A percentile compares a stretch with the other conserved stretches of the same genome.
phyloP scores from a whole-genome alignment of 257 asterid genomes.

The Paulownia fortunei region DNA sequence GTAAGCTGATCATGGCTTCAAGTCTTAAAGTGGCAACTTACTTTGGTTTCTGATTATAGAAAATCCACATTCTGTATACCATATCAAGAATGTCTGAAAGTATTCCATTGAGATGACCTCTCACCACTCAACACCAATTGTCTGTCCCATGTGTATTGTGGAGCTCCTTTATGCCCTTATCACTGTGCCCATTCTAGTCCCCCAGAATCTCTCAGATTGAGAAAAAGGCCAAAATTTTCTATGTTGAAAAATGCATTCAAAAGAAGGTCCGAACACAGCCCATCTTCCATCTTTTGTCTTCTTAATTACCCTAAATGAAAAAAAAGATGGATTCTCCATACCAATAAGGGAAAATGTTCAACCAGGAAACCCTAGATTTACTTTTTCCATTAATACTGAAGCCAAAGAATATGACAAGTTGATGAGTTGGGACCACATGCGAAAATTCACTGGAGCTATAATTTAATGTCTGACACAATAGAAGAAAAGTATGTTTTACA shows the following conservation, averaged over 20 bases:
- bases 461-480: conserved; percentile 32
- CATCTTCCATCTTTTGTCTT: neutral
- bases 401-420: neutral
- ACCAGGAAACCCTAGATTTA: conserved; percentile 33
- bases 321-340: conserved; percentile 31
- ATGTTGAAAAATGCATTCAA: neutral
- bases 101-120: neutral
- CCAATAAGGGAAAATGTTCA: conserved; percentile 12
- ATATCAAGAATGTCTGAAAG: conserved; percentile 30
- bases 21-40: conserved; percentile 39
- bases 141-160: conserved; percentile 46
- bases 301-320: conserved; percentile 18
- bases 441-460: conserved; percentile 21
- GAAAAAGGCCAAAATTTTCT: neutral
- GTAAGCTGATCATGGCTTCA: neutral
- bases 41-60: conserved; percentile 38
- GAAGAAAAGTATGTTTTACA: conserved; percentile 24
- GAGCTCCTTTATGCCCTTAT: conserved; percentile 57
- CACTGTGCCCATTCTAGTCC: conserved; percentile 28
- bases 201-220: conserved; percentile 33
- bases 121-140: conserved; percentile 21
- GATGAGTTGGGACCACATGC: conserved; percentile 58
- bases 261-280: conserved; percentile 28
- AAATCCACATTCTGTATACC: conserved; percentile 34
- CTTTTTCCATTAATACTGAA: neutral